These are phyloP conservation scores for Neltuma alba DNA, from an alignment of 306 rosid species.

Conservation along the genomic window DNA sequence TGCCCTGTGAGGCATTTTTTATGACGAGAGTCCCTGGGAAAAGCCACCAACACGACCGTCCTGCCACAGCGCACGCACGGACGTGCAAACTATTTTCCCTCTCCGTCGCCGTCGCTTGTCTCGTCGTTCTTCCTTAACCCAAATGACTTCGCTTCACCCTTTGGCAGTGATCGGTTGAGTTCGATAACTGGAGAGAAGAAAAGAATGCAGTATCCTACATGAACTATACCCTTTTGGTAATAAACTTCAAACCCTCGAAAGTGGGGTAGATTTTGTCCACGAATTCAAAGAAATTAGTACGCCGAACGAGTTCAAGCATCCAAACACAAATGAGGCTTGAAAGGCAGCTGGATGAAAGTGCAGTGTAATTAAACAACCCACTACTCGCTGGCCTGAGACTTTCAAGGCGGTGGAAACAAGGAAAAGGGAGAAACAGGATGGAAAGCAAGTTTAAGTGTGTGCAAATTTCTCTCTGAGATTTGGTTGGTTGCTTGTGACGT, in stretches of 20 bases:
- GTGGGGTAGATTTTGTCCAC: neutral
- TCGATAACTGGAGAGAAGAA: neutral
- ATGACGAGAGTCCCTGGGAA: constrained; percentile 15
- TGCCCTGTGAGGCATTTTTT: constrained; percentile 92
- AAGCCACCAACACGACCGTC: constrained; percentile 39
- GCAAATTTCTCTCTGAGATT: neutral
- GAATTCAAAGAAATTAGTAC: neutral
- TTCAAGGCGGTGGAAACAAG: constrained; percentile 34
- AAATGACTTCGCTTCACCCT: neutral
- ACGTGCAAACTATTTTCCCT: constrained; percentile 40
- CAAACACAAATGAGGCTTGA: neutral
- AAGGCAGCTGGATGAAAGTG: constrained; percentile 26
- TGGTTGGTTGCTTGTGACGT: constrained; percentile 30
- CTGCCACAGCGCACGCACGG: constrained; percentile 34
- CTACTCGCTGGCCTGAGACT: neutral
- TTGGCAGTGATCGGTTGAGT: constrained; percentile 26
- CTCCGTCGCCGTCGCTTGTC: constrained; percentile 8
- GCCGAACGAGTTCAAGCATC: neutral
- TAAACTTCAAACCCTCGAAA: neutral
- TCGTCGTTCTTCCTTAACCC: constrained; percentile 29
- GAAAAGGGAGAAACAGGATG: neutral
- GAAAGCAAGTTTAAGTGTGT: neutral
- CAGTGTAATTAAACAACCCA: neutral
- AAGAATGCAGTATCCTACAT: neutral
- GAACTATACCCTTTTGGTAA: neutral